Base-by-base conservation (phyloP, 2,329 filamentous ascomycete genomes). In the Aspergillus neotritici region DNA sequence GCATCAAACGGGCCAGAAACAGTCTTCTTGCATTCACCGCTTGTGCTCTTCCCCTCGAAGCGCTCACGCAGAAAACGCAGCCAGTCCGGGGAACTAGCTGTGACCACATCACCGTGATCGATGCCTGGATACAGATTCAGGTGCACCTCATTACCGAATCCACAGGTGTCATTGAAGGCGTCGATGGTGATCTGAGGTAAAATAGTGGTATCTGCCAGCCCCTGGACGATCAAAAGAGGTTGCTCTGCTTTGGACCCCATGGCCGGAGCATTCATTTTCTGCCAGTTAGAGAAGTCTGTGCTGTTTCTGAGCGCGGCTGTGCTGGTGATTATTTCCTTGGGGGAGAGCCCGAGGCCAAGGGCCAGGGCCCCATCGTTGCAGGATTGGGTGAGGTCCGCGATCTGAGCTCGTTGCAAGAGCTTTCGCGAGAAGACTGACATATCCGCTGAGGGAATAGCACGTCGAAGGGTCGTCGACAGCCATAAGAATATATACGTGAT, bases 171-270 rank as follows among this genome's bases (percentile, higher is more conserved):
- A 16, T 32, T n/a, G 21, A 15, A 44, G 5, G 43, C 21, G 10
- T 14, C 13, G 10, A 31, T 28, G 3, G 43, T 44, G 16, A 33
- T 34, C 13, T 44, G 16, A 21, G 31, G 37, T 6, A 34, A 8
- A 5, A 44, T 29, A 10, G 37, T 34, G 1, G 37, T 36, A 35
- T 44, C 43, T 7, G 11, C 25, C 15, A 37, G 28, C 3, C 43
- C 43, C 16, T 44, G 43, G n/a, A 44, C 9, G 28, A 44, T 28
- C 37, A 44, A 28, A 12, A 44, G 38, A 9, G 37, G 36, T 31
- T 36, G 15, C 10, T 9, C 9, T 4, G 37, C 37, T 14, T 32
- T 44, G 13, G 14, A 16, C 10, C 43, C 43, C 12, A 29, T 40
- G 11, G 43, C 43, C 6, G 43, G 36, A 7, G 36, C 37, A 21